Evolutionary conservation across 1,284 basidiomycete species (phyloP).

Genomic region (Trametes pubescens): DNA sequence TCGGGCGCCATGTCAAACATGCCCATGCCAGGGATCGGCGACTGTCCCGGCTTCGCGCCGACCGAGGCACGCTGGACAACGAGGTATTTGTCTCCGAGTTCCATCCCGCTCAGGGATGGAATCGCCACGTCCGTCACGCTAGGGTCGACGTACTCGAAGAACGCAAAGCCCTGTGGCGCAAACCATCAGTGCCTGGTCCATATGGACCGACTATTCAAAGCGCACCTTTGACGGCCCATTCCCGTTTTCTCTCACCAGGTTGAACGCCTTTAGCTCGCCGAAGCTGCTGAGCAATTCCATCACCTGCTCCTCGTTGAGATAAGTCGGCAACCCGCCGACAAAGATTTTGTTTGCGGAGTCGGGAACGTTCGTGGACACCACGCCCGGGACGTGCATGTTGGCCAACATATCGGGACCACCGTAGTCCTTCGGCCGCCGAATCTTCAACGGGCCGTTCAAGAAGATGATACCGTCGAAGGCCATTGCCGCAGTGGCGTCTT

Average conservation of each 20-base stretch:
- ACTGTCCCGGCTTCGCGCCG: conserved; percentile 80
- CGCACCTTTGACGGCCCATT: conserved; percentile 88
- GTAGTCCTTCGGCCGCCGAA: conserved; percentile 97
- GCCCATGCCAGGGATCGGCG: conserved; percentile 61
- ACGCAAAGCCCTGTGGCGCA: conserved; percentile 87
- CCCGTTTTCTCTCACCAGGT: conserved; percentile 94
- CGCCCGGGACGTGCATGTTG: conserved; percentile 87
- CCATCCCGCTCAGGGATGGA: conserved; percentile 96
- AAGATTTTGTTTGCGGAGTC: conserved; percentile 99
- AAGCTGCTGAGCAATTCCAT: conserved; percentile 98
- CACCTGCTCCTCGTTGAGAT: conserved; percentile 97
- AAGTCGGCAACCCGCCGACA: conserved; percentile 94
- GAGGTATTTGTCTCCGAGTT: conserved; percentile 95
- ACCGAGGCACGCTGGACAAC: conserved; percentile 98
- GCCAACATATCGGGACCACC: conserved; percentile 73
- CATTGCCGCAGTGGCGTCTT: conserved; percentile 96
- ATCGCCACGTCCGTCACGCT: conserved; percentile 94
- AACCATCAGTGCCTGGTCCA: conserved; percentile 14
- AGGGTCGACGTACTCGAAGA: conserved; percentile 97
- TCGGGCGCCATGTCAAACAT: conserved; percentile 78
- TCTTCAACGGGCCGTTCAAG: conserved; percentile 90
- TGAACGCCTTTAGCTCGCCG: conserved; percentile 97
- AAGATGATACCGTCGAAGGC: conserved; percentile 97
- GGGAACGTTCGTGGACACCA: conserved; percentile 95
- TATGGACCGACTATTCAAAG: conserved; percentile 15